phyloP scores from a whole-genome alignment of 2,329 filamentous ascomycete species.

The Aphanocladium album region DNA sequence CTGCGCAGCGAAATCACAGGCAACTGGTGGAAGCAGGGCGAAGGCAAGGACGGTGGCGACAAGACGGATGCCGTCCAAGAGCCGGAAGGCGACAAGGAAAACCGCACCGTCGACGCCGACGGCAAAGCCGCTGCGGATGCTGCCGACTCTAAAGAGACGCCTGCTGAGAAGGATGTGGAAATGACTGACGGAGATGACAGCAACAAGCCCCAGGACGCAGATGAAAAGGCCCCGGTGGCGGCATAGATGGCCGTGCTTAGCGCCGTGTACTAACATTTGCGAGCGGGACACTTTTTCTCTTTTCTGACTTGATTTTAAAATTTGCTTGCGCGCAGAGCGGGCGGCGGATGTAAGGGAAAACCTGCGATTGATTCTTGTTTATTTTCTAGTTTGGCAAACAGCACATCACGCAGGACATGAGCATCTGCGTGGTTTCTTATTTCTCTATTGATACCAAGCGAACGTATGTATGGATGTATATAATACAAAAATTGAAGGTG shows the following conservation, averaged over 20 bases:
- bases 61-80: conserved; percentile 19
- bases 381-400: background rate
- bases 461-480: conserved; percentile 1
- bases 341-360: background rate
- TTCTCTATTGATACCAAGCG: conserved; percentile 12
- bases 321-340: background rate
- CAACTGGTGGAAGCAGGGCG: conserved; percentile 30
- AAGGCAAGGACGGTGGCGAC: conserved; percentile 21
- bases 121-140: conserved; percentile 12
- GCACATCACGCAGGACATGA: background rate
- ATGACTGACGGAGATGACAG: conserved; percentile 24
- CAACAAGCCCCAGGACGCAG: conserved; percentile 15
- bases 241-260: background rate
- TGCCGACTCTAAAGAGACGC: background rate
- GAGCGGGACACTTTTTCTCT: background rate
- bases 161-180: conserved; percentile 25
- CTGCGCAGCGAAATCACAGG: conserved; percentile 27
- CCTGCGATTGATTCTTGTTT: conserved; percentile 3
- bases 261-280: conserved; percentile 5
- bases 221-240: conserved; percentile 3
- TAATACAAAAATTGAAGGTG: conserved; percentile 5
- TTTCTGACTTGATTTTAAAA: background rate
- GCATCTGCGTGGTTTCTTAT: background rate
- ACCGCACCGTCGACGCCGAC: conserved; percentile 26
- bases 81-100: conserved; percentile 43